Conservation (phyloP, 352 stramenopile genomes). For the Phytophthora kernoviae region DNA sequence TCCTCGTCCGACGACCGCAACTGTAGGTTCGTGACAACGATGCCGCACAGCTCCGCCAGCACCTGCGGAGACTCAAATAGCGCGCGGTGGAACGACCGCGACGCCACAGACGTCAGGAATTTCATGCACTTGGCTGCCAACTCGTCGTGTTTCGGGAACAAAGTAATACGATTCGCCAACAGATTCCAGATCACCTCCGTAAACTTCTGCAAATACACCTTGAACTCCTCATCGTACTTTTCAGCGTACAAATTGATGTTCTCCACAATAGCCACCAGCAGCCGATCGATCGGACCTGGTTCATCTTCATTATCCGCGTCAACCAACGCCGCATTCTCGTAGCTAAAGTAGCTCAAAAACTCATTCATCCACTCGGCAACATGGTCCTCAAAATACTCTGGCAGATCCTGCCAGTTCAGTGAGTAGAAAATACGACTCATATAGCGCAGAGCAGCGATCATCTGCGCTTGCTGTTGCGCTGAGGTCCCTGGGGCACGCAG, state of each 20-base stretch:
- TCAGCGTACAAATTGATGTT: conserved; percentile 98
- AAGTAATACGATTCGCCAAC: conserved; percentile 70
- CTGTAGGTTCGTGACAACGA: conserved; percentile 98
- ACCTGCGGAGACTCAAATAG: conserved; percentile 88
- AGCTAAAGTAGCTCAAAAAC: conserved; percentile 96
- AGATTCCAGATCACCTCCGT: conserved; percentile 88
- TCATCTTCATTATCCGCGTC: conserved; percentile 93
- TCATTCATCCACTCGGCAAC: conserved; percentile 96
- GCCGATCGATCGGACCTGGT: conserved; percentile 90
- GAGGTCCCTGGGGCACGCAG: conserved; percentile 47
- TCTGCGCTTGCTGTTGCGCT: conserved; percentile 62
- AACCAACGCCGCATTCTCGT: conserved; percentile 92
- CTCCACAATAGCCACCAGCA: conserved; percentile 96
- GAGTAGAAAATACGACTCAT: conserved; percentile 98
- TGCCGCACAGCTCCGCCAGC: conserved; percentile 93
- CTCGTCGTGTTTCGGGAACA: conserved; percentile 94
- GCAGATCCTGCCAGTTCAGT: conserved; percentile 98
- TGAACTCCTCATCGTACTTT: conserved; percentile 99
- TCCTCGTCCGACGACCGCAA: conserved; percentile 97
- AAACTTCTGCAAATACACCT: conserved; percentile 95
- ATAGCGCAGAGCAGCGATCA: conserved; percentile 87
- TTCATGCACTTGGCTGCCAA: conserved; percentile 96
- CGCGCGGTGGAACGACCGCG: conserved; percentile 92
- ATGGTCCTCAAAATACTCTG: conserved; percentile 99
- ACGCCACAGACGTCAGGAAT: conserved; percentile 96